Evolutionary conservation across 352 stramenopile genomes (phyloP), one percentile per base, ranked within the genome.

Genomic region (Peronospora tabacina): DNA sequence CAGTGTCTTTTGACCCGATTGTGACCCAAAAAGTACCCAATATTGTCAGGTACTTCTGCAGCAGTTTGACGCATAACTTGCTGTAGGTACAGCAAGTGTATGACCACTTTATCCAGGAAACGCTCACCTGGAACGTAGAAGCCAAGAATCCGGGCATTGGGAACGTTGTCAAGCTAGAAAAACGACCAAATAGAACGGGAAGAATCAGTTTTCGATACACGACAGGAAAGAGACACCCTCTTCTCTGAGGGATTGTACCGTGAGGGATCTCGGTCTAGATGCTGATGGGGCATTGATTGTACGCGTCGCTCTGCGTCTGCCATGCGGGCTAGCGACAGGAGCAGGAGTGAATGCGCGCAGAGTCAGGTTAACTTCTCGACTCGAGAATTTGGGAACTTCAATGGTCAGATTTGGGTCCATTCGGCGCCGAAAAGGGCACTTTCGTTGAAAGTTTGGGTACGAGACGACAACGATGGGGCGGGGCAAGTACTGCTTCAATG

Each of bases 401-500:
- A 15, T n/a, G 8, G 4, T n/a, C 3, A 44, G 10, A 19, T 44
- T 44, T 32, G 38, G 38, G 22, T 44, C 19, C 38, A 0, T 17
- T 32, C 10, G 19, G 17, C 1, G 2, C 0, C 0, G 12, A 32
- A 12, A 32, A 32, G 10, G 10, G 7, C 7, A 32, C 28, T 32
- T 7, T 12, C 11, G 0, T 8, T 20, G 22, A 24, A 12, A 24
- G 0, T 39, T 39, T 39, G 34, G 34, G 34, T 20, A 39, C 3
- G 11, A 29, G 2, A 43, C 17, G 5, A 32, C 7, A 1, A 52
- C 5, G 11, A 74, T 80, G 66, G 70, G 60, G 49, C 36, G 61
- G 16, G 58, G 72, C 34, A 75, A 55, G 49, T 94, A 87, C 58
- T 94, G 82, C 68, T 94, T 94, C 64, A 74, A 87, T 59, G 79